Conservation (phyloP, 495 filamentous ascomycete genomes). For the Penicillium paxilli region DNA sequence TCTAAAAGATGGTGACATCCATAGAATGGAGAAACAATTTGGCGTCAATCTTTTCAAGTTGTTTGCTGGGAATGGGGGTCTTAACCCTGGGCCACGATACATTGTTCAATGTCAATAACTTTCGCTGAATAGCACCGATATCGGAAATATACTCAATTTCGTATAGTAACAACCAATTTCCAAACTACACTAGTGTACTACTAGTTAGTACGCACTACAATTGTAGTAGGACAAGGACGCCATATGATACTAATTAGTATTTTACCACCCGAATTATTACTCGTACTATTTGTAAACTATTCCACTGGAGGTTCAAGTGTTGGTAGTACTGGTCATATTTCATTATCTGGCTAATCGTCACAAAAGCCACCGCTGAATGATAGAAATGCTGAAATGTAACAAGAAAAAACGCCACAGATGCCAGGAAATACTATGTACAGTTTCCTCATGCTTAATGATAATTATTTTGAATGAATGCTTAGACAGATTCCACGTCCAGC, state of each 20-base stretch:
- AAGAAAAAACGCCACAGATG: conserved; percentile 12
- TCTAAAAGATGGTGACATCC: conserved; percentile 4
- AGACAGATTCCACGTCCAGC: conserved; percentile 22
- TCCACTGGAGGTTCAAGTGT: too few relatives aligned
- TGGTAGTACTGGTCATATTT: too few relatives aligned
- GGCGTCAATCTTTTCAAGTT: conserved; percentile 6
- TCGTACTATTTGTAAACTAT: too few relatives aligned
- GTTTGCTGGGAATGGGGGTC: too few relatives aligned
- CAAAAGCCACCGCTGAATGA: conserved; percentile 3
- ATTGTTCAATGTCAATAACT: conserved; percentile 19
- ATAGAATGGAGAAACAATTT: background rate
- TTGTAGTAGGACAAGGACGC: too few relatives aligned
- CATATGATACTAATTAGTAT: too few relatives aligned
- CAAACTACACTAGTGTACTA: too few relatives aligned
- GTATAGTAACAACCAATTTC: too few relatives aligned
- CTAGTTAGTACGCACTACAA: too few relatives aligned
- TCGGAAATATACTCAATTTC: too few relatives aligned
- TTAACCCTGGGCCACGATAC: background rate
- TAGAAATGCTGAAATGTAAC: conserved; percentile 9
- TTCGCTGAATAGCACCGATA: conserved; percentile 5
- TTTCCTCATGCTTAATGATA: background rate
- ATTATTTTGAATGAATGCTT: too few relatives aligned
- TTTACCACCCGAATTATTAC: too few relatives aligned
- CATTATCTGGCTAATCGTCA: background rate
- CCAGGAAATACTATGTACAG: conserved; percentile 12